Percentiles rank a stretch among this genome's conserved stretches.
These are phyloP conservation scores for Corylus heterophylla DNA, from an alignment of 306 rosid species.

Conservation along the genomic window DNA sequence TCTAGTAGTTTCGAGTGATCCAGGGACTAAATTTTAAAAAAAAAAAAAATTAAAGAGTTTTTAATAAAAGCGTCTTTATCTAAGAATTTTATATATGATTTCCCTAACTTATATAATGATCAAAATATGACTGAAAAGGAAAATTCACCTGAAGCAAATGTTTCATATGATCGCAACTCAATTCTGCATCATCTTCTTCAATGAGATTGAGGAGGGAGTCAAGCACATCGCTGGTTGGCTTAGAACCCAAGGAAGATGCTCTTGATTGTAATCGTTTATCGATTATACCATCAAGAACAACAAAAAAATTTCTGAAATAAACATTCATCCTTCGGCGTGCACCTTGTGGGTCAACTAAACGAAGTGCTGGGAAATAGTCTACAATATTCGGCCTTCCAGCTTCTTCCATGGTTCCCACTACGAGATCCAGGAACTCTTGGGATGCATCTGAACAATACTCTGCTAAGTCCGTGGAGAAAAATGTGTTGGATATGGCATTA, in stretches of 20 bases:
- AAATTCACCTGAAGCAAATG: not conserved
- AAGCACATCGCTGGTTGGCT: slow-evolving; percentile 8
- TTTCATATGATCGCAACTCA: not conserved
- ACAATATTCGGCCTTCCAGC: slow-evolving; percentile 22
- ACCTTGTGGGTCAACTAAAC: slow-evolving; percentile 32
- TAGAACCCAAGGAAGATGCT: not conserved
- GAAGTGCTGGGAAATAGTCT: slow-evolving; percentile 19
- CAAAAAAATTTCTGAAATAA: not conserved
- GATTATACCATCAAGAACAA: slow-evolving; percentile 8
- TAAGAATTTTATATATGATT: too few species aligned
- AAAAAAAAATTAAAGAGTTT: too few species aligned
- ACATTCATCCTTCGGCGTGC: not conserved
- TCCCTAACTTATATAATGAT: too few species aligned
- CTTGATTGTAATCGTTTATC: not conserved
- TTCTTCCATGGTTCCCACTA: not conserved
- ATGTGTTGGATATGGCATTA: too few species aligned
- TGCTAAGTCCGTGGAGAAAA: too few species aligned
- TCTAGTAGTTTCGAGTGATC: too few species aligned
- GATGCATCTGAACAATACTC: not conserved
- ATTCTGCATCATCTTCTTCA: not conserved
- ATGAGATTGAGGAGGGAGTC: slow-evolving; percentile 11
- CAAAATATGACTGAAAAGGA: too few species aligned
- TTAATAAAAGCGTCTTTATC: too few species aligned
- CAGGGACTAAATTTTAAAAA: too few species aligned
- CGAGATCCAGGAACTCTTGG: slow-evolving; percentile 11